Base-by-base conservation (phyloP, 2,329 filamentous ascomycete genomes). In the Colletotrichum lentis region DNA sequence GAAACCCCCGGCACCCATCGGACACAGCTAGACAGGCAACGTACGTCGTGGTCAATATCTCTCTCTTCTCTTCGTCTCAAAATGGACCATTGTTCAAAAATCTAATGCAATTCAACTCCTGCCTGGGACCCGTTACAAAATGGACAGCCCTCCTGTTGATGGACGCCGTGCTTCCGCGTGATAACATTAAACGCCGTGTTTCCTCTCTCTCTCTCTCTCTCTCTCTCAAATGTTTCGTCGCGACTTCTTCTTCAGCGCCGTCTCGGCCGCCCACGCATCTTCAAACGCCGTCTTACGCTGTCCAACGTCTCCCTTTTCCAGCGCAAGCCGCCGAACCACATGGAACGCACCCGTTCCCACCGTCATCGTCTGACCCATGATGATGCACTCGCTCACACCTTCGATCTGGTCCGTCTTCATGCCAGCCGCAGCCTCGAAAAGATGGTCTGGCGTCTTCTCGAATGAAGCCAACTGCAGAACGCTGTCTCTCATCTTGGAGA, bases 371-470 rank as follows among this genome's bases (percentile, higher is more conserved):
- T 98, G 95, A 18, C 96, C 96, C 90, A 98, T 96, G 76, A 99
- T 99, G 76, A 99, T 98, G 80, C 94, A 96, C 81, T 99, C 96
- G 63, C 88, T 92, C 11, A 99, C 96, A 74, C 96, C 96, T 78
- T 97, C 92, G 69, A 99, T 96, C 70, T 88, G 85, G 80, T 99
- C 96, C 35, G 88, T 91, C 83, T 97, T 97, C 85, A 96, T 96
- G 64, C 90, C 90, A 5, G 93, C 92, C 7, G 94, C 96, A 3
- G 96, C 96, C 71, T 97, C 95, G 75, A 99, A 99, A 47, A 99
- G 81, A 80, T 99, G 96, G 77, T 99, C 96, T 0, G 96, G 94
- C 54, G 96, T 99, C 86, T 98, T 98, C 80, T 99, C 96, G 76
- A 99, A 99, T 20, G 91, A 95, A 0, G 96, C 96, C 14, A 99